Base-by-base conservation (phyloP, 805 yeast genomes). In the Candida adriatica region DNA sequence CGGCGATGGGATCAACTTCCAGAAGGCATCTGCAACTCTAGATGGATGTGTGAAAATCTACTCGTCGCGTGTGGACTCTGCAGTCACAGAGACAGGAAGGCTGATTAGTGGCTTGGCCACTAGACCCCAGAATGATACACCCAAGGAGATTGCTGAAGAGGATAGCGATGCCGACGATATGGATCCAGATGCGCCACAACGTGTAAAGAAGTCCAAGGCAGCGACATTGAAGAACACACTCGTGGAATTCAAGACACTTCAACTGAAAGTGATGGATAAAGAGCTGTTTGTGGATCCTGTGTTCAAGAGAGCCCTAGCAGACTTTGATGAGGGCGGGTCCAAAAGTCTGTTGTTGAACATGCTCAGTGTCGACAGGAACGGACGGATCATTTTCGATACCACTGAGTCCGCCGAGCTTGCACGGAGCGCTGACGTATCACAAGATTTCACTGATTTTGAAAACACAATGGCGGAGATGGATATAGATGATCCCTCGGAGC, bases 11-110 rank as follows among this genome's bases (percentile, higher is more conserved):
- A 83, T 88, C 47, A 86, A 87, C 54, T 88, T 90, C 55, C 95
- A 85, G 53, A 75, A 79, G 44, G 97, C 96, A 0, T 76, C 92
- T 1, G 86, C 94, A 3, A 85, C 96, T 1, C 62, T 90, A 15
- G 96, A 88, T 49, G 96, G 96, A 1, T 88, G 96, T 63, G 90
- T 88, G 20, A 87, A 87, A 59, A 85, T 90, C 32, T 90, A 90
- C 53, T 75, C 88, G 9, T 82, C 94, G 11, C 71, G 97, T 46
- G 87, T 90, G 15, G 96, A 88, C 48, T 81, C 95, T 0, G 94
- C 86, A 0, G 94, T 88, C 5, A 78, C 81, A 7, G 96, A 88
- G 48, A 87, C 96, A 0, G 94, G 95, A 2, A 75, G 77, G 46
- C 62, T 90, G 34, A 58, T 87, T 21, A 80, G 83, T 55, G 94